Evolutionary conservation across 2,329 filamentous ascomycete genomes (phyloP), one percentile per base, ranked within the genome.

Genomic region (Colletotrichum musae): DNA sequence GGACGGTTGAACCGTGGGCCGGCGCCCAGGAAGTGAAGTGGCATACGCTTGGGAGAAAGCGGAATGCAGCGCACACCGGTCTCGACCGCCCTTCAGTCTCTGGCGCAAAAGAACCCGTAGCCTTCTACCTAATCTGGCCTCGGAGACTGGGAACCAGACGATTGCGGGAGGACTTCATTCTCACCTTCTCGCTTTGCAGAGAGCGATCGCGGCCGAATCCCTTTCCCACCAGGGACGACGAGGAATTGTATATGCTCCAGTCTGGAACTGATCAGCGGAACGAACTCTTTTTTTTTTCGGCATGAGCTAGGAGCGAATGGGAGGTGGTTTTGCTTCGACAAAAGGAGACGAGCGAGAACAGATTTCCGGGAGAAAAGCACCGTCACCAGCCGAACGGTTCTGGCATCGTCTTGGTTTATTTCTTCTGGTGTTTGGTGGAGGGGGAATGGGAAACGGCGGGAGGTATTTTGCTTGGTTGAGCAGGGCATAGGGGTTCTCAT

Each of bases 1-100:
- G 82, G 83, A 47, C 82, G 85, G 45, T 75, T 89, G 59, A 86
- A 87, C 71, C 80, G 83, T 54, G 58, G 60, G 3, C 60, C 59
- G 5, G 53, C 54, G 15, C 58, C 50, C 7, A 63, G 66, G 28
- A 59, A 78, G 78, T 72, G 72, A 71, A 39, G 13, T 16, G n/a
- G 39, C 16, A 43, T 36, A 43, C 13, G 18, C 45, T 16, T 21
- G 21, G 12, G 18, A 10, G 16, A 28, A 52, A 10, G 21, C 51
- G 45, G 41, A 62, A 59, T 16, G 5, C 45, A 64, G 13, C 28
- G 32, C 32, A 36, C 58, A 70, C 51, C 32, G 58, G 64, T 67
- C 58, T 58, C 56, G 41, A 51, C 61, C 45, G 47, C 24, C 39
- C 10, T 10, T 36, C 32, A 36, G 32, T 41, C 36, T 39, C 39